Conservation (phyloP, 2,329 filamentous ascomycete genomes). For the Emmonsia crescens region DNA sequence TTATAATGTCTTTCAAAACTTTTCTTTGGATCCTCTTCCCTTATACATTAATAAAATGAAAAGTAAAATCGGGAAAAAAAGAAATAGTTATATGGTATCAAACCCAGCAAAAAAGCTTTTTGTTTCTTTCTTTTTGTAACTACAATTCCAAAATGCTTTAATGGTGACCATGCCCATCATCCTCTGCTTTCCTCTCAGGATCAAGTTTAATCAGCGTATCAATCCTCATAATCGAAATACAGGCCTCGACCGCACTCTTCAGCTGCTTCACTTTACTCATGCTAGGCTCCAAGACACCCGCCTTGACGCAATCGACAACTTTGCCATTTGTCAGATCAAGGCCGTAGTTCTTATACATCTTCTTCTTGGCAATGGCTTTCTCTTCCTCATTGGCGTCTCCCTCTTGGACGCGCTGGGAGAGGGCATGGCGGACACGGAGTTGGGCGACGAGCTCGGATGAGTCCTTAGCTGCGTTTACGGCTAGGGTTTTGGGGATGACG, state of each 20-base stretch:
- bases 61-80: not conserved
- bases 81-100: not conserved
- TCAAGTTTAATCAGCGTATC: slow-evolving; percentile 98
- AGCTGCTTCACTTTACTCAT: slow-evolving; percentile 98
- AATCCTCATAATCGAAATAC: slow-evolving; percentile 98
- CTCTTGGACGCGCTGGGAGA: slow-evolving; percentile 84
- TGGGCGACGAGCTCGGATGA: slow-evolving; percentile 90
- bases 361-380: slow-evolving; percentile 82
- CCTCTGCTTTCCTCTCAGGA: slow-evolving; percentile 64
- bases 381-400: slow-evolving; percentile 68
- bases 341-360: slow-evolving; percentile 98
- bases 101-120: not conserved
- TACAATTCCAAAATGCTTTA: slow-evolving; percentile 26
- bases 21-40: not conserved
- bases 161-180: slow-evolving; percentile 81
- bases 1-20: not conserved
- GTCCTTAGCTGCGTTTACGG: slow-evolving; percentile 95
- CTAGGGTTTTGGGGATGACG: slow-evolving; percentile 88
- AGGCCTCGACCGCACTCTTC: slow-evolving; percentile 96
- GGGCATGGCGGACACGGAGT: slow-evolving; percentile 83
- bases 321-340: slow-evolving; percentile 81
- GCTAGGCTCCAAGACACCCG: slow-evolving; percentile 88
- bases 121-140: slow-evolving; percentile 18
- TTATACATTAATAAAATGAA: not conserved
- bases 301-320: slow-evolving; percentile 87